Evolutionary conservation across 257 asterid species (phyloP).

Genomic region (Penstemon newberryi): DNA sequence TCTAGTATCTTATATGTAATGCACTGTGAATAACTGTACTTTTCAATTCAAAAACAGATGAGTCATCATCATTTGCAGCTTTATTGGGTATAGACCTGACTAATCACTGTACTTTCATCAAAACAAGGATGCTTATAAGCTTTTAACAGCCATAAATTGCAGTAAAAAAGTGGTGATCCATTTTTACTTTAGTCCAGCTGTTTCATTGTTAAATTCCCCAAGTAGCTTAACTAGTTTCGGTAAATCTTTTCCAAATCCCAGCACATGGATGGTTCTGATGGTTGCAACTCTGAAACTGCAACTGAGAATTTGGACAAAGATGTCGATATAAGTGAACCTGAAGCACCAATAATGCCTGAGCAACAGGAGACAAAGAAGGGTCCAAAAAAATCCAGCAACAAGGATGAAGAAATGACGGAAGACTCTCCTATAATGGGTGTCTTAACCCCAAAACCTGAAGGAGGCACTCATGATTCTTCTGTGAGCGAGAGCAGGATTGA

Average conservation of each 20-base stretch:
- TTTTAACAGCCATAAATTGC: constrained; percentile 11
- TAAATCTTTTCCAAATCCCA: constrained; percentile 42
- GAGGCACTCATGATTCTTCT: constrained; percentile 40
- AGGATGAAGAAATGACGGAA: constrained; percentile 56
- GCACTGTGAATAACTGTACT: not conserved
- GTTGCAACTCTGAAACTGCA: constrained; percentile 33
- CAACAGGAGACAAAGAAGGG: constrained; percentile 44
- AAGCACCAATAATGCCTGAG: constrained; percentile 38
- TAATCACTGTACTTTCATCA: constrained; percentile 14
- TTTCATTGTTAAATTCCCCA: not conserved
- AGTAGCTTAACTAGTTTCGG: constrained; percentile 4
- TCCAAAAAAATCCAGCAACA: constrained; percentile 36
- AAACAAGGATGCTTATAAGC: constrained; percentile 10
- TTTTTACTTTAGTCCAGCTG: not conserved
- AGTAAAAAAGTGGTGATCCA: not conserved
- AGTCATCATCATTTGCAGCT: constrained; percentile 7
- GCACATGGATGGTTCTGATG: constrained; percentile 57
- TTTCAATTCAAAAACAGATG: not conserved
- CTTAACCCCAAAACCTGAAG: constrained; percentile 52
- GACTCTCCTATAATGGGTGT: constrained; percentile 96
- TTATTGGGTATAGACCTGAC: constrained; percentile 3
- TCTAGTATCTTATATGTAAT: constrained; percentile 2
- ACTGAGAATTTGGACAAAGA: constrained; percentile 36
- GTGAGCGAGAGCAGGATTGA: constrained; percentile 56
- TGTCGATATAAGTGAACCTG: constrained; percentile 24